Base-by-base conservation (phyloP, 352 stramenopile species). In the Globisporangium mamillatum region DNA sequence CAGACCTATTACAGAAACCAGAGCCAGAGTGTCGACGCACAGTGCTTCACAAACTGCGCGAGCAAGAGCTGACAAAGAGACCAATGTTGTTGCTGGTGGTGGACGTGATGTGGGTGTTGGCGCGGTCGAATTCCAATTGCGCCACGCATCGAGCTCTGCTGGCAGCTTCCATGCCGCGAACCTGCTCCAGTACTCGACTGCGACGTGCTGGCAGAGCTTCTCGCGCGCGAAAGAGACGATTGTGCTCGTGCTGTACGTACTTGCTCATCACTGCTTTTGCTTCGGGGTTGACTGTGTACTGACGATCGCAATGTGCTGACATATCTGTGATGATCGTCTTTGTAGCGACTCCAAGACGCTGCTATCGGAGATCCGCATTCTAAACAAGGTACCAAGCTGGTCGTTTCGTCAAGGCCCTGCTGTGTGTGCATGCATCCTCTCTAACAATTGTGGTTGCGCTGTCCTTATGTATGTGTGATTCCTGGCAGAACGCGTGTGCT, bases 141-240 rank as follows among this genome's bases (percentile, higher is more conserved):
- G 73, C 0, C 75, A 72, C 38, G 80, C 76, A 4, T 79, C 80
- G 5, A 70, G 66, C 10, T 72, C 77, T 0, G 75, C 82, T 0
- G 66, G 70, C 16, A 71, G 64, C 16, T 75, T 68, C 3, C 66
- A 69, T 4, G 74, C 79, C 36, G 72, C 70, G 29, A 73, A 88
- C 53, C 64, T 93, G 53, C 63, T 78, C n/a, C 27, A 75, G 18
- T 91, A 93, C 72, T 85, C 82, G 67, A 80, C 71, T 3, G 66
- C 56, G 10, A 79, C 73, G 55, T 90, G 72, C 55, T 93, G 85
- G 85, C 75, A 88, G 65, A 91, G 81, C 70, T 93, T 77, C 62
- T 78, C 81, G 27, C 72, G 78, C 4, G 59, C 67, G 0, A 84
- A 75, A 32, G 82, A 90, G 71, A 79, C 65, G 48, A 63, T 91